phyloP scores from a whole-genome alignment of 768 basidiomycete genomes.

The Cystoderma amianthinum region DNA sequence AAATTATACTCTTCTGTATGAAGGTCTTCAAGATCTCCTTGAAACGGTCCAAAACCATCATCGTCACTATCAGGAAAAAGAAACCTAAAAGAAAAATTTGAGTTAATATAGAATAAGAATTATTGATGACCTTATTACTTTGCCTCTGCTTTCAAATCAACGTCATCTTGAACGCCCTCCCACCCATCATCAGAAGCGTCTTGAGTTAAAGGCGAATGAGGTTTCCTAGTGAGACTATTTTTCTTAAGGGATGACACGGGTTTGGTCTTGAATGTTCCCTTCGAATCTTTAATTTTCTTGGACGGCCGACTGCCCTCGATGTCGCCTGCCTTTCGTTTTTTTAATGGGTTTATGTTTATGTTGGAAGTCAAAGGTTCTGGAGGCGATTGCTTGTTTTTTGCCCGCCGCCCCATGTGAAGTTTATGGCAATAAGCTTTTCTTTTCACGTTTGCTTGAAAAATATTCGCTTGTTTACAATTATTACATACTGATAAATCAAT shows the following conservation, averaged over 20 bases:
- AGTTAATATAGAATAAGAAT: constrained; percentile 3
- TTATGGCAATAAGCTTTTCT: not conserved
- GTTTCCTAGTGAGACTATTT: constrained; percentile 20
- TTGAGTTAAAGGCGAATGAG: constrained; percentile 13
- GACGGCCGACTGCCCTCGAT: constrained; percentile 28
- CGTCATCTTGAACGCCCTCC: constrained; percentile 55
- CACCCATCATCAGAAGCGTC: constrained; percentile 41
- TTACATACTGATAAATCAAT: too few relatives aligned
- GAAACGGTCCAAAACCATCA: constrained; percentile 23
- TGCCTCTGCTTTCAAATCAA: constrained; percentile 31
- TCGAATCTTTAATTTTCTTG: constrained; percentile 40
- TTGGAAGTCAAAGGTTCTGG: constrained; percentile 52
- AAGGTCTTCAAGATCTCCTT: constrained; percentile 43
- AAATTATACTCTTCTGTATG: constrained; percentile 36
- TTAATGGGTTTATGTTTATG: constrained; percentile 40
- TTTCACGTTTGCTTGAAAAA: not conserved
- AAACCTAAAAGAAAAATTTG: constrained; percentile 21
- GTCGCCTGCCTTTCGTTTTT: constrained; percentile 64
- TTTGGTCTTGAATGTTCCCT: constrained; percentile 15
- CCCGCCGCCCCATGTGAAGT: constrained; percentile 75
- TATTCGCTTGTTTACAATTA: not conserved
- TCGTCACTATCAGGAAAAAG: constrained; percentile 43
- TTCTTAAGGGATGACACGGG: constrained; percentile 24
- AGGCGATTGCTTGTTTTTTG: constrained; percentile 77
- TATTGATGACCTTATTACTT: constrained; percentile 25